Evolutionary conservation across 106 monocot species (phyloP).

Genomic region (Acanthochlamys bracteata): DNA sequence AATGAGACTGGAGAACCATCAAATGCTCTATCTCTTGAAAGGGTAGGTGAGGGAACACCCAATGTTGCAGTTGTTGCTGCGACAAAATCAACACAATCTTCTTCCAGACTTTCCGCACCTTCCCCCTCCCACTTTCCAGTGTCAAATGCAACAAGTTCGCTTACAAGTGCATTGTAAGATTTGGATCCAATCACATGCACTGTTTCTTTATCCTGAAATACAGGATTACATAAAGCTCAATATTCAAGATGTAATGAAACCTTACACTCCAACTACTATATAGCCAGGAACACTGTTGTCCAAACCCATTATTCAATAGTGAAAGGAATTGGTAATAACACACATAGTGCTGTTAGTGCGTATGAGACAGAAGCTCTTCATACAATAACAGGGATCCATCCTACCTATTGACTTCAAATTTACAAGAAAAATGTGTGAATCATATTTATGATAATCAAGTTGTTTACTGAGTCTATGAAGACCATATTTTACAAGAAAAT

Average conservation of each 20-base stretch:
- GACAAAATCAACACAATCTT: constrained; percentile 75
- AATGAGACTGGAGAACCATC: constrained; percentile 28
- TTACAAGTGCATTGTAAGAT: constrained; percentile 90
- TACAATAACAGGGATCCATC: no score
- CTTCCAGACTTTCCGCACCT: constrained; percentile 25
- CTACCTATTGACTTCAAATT: no score
- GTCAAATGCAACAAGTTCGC: constrained; percentile 67
- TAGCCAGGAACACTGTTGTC: no score
- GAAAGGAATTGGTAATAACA: no score
- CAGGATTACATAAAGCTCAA: constrained; percentile 3
- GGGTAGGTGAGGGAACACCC: constrained; percentile 68
- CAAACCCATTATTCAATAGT: no score
- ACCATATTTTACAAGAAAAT: no score
- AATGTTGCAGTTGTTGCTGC: constrained; percentile 84
- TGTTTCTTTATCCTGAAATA: constrained; percentile 67
- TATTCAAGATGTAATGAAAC: not conserved
- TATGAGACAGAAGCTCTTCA: no score
- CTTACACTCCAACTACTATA: no score
- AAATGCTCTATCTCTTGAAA: constrained; percentile 72
- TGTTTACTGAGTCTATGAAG: no score
- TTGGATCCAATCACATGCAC: constrained; percentile 65
- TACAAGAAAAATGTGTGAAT: no score
- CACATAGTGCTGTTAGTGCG: no score
- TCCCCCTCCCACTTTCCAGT: constrained; percentile 20
- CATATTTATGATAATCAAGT: no score